Evolutionary conservation across 495 filamentous ascomycete genomes (phyloP), one percentile per base, ranked within the genome.

Genomic region (Endocarpon pusillum): DNA sequence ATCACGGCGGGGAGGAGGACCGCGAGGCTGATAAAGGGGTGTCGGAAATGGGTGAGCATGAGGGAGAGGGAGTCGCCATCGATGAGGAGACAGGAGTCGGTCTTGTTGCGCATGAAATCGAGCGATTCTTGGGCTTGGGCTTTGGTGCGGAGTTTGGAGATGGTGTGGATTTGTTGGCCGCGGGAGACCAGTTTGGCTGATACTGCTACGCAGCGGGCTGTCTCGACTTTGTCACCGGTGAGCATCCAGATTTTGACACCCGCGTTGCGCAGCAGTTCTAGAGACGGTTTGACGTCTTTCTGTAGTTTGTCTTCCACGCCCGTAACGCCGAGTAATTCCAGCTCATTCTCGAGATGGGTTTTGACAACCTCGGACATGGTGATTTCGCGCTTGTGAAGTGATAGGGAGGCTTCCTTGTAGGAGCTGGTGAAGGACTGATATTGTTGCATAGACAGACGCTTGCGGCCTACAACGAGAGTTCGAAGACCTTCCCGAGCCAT

Each of bases 171-270:
- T 52, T 87, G 89, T 53, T 99, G 91, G 1, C 85, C 84, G 36
- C 91, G 64, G 4, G 84, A 74, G n/a, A 99, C 87, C 15, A 99
- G 63, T 55, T 94, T 94, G 14, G 86, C 78, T 43, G 75, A 84
- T 21, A 99, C 81, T 11, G 91, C 91, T 5, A 99, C 87, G 54
- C 91, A 99, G 20, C 87, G 75, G 9, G 91, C 91, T 19, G 91
- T 99, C 54, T 99, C 91, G 1, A 94, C 83, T 55, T 99, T 99
- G 62, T 99, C 91, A 20, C 91, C 91, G 0, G 91, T 99, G 45
- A 99, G 61, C 91, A 99, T 99, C 91, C 91, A 99, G 36, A 96
- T 94, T 57, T 93, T 94, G 49, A 99, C 82, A n/a, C 91, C 91
- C 6, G 91, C 91, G 50, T 99, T 96, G 39, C 91, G 80, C 27